Percentiles rank a stretch among this genome's conserved stretches.
Conservation (phyloP, 1,284 basidiomycete species). For the Schizophyllum amplum region DNA sequence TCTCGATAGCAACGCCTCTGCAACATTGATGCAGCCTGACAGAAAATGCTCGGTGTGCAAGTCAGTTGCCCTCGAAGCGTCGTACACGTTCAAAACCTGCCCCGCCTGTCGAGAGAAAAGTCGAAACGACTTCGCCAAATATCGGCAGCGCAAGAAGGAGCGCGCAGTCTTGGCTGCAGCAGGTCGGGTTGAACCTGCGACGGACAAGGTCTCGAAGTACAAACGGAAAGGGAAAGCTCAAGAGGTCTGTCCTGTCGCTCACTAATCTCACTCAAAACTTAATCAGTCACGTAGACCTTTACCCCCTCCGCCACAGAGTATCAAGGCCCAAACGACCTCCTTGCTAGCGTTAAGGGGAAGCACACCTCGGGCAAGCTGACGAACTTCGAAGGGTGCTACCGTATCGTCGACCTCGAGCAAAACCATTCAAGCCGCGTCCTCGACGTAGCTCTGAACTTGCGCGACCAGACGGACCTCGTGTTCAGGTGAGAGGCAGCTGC, state of each 20-base stretch:
- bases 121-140: neutral
- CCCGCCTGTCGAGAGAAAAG: neutral
- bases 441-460: neutral
- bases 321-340: neutral
- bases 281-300: neutral
- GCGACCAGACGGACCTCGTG: neutral
- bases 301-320: neutral
- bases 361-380: neutral
- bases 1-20: too few relatives aligned
- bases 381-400: neutral
- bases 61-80: neutral
- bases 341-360: neutral
- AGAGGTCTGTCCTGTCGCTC: too few relatives aligned
- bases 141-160: neutral
- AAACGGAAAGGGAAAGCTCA: too few relatives aligned
- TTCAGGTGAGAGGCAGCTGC: neutral
- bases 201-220: too few relatives aligned
- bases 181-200: too few relatives aligned
- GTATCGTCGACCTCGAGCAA: neutral
- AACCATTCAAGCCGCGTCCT: neutral
- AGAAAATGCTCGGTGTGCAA: too few relatives aligned
- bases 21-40: too few relatives aligned
- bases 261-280: neutral
- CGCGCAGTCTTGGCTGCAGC: neutral
- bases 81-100: neutral